A percentile compares a stretch with the other conserved stretches of the same genome.
Evolutionary conservation across 768 basidiomycete species (phyloP).

Genomic region (Macrolepiota dolichaula): DNA sequence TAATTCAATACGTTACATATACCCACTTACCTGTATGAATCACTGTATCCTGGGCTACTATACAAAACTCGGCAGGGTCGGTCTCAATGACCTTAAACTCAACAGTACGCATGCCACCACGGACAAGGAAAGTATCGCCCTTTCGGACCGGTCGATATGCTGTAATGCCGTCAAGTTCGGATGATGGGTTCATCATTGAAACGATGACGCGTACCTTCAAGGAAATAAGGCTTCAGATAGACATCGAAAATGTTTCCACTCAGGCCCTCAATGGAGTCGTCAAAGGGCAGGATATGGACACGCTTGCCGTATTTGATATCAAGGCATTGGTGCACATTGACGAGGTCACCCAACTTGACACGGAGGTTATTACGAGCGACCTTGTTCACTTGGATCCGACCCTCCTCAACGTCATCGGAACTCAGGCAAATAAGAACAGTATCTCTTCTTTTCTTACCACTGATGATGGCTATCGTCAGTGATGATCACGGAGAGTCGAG

Average conservation of each 20-base stretch:
- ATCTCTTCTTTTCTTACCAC: slow-evolving; percentile 96
- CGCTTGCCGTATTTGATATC: slow-evolving; percentile 99
- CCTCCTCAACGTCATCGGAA: slow-evolving; percentile 96
- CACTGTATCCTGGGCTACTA: slow-evolving; percentile 98
- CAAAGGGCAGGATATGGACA: slow-evolving; percentile 94
- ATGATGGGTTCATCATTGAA: background rate
- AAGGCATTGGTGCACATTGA: slow-evolving; percentile 91
- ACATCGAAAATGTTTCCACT: slow-evolving; percentile 99
- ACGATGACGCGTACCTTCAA: slow-evolving; percentile 61
- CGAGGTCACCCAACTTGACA: slow-evolving; percentile 95
- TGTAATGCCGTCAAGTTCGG: slow-evolving; percentile 19
- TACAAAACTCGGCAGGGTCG: slow-evolving; percentile 97
- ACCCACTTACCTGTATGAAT: slow-evolving; percentile 74
- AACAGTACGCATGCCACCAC: slow-evolving; percentile 96
- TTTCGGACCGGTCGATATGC: slow-evolving; percentile 95
- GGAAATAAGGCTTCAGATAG: slow-evolving; percentile 98
- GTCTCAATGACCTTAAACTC: slow-evolving; percentile 99
- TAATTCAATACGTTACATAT: background rate
- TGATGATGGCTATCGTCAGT: slow-evolving; percentile 24
- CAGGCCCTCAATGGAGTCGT: slow-evolving; percentile 96
- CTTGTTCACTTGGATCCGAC: slow-evolving; percentile 98
- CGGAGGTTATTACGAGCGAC: slow-evolving; percentile 99
- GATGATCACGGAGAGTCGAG: background rate
- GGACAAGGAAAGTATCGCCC: slow-evolving; percentile 98
- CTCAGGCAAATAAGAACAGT: slow-evolving; percentile 96